Percentiles rank a stretch among this genome's conserved stretches.
Conservation (phyloP, 2,329 filamentous ascomycete genomes). For the Xylaria polymorpha region DNA sequence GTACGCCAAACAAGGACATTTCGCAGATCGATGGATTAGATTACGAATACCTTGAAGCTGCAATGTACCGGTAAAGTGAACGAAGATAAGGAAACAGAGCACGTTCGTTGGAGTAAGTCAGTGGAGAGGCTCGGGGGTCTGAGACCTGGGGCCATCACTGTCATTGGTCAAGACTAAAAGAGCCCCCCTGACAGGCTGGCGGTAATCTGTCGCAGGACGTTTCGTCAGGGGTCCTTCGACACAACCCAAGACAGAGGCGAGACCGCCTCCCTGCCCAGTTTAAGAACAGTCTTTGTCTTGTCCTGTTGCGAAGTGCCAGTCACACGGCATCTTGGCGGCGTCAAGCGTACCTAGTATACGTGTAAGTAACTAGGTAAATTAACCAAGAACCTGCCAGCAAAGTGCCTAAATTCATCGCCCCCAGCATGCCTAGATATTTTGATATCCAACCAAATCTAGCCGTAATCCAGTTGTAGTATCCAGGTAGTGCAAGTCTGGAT, state of each 20-base stretch:
- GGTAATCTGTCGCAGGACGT: conserved; percentile 52
- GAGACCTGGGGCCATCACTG: background rate
- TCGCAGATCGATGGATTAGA: background rate
- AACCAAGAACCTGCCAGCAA: no score
- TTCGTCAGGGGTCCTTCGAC: conserved; percentile 54
- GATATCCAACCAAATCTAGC: no score
- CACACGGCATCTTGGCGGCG: background rate
- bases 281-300: no score
- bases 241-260: conserved; percentile 46
- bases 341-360: background rate
- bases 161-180: conserved; percentile 17
- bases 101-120: background rate
- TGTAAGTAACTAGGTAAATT: background rate
- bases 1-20: conserved; percentile 1
- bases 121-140: conserved; percentile 11
- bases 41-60: background rate
- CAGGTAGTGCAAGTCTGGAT: no score
- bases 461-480: no score
- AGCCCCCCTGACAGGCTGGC: conserved; percentile 27
- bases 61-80: background rate
- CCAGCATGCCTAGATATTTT: no score
- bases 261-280: conserved; percentile 20
- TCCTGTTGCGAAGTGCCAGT: background rate
- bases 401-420: no score
- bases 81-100: background rate